These are phyloP conservation scores for Phytopythium sindhum DNA, from an alignment of 352 stramenopile species.

Conservation along the genomic window DNA sequence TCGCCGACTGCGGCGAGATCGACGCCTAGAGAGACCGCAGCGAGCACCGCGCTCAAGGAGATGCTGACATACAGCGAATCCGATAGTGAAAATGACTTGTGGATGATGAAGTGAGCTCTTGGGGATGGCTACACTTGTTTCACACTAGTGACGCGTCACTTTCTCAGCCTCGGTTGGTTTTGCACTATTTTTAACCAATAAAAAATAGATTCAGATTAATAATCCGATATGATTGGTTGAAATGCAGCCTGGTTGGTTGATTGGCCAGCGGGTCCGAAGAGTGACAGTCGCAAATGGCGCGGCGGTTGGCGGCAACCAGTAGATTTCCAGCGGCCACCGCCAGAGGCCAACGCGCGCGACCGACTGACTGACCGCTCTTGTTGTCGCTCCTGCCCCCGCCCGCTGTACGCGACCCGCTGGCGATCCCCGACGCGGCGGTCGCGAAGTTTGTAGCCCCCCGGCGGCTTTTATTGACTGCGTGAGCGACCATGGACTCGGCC, in stretches of 20 bases:
- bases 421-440: not conserved
- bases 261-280: constrained; percentile 30
- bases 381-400: not conserved
- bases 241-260: constrained; percentile 7
- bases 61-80: too few relatives aligned
- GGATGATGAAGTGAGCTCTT: constrained; percentile 14
- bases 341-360: not conserved
- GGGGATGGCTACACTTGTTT: not conserved
- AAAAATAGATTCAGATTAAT: not conserved
- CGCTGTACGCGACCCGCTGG: not conserved
- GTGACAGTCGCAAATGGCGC: constrained; percentile 1
- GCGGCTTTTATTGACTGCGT: not conserved
- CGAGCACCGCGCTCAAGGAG: not conserved
- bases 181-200: not conserved
- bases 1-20: constrained; percentile 95
- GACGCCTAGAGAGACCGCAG: constrained; percentile 17
- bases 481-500: constrained; percentile 65
- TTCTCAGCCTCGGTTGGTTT: not conserved
- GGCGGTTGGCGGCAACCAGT: constrained; percentile 19
- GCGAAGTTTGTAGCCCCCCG: not conserved
- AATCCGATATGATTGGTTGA: constrained; percentile 24
- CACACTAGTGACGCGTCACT: constrained; percentile 2
- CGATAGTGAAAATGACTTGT: too few relatives aligned
- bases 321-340: constrained; percentile 16
- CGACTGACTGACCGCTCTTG: not conserved